These are phyloP conservation scores for Copromyces sp. DNA, from an alignment of 495 filamentous ascomycete species.

Conservation along the genomic window DNA sequence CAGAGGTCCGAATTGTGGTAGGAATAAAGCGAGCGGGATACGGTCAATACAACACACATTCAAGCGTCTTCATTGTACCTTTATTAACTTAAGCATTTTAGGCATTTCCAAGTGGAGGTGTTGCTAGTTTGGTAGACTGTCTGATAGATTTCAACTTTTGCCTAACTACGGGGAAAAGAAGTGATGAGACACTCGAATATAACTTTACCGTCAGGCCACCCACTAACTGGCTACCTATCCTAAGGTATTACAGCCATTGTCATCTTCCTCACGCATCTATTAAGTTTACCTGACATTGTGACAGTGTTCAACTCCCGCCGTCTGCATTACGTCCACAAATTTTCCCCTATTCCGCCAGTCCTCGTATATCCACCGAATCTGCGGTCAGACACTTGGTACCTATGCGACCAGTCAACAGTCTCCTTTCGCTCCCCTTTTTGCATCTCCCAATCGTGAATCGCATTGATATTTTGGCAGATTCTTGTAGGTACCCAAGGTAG, in stretches of 20 bases:
- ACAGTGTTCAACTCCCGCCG: background rate
- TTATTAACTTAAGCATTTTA: too few relatives aligned
- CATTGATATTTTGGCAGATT: background rate
- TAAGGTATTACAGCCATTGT: background rate
- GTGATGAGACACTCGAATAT: background rate
- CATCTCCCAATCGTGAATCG: background rate
- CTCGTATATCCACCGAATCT: background rate
- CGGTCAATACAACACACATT: too few relatives aligned
- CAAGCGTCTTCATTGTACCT: too few relatives aligned
- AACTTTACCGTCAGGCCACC: background rate
- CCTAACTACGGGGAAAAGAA: too few relatives aligned
- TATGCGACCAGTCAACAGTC: too few relatives aligned
- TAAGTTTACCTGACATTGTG: background rate
- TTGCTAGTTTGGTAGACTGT: too few relatives aligned
- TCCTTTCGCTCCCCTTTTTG: background rate
- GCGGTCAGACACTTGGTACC: background rate
- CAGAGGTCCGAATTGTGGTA: too few relatives aligned
- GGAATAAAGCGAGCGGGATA: too few relatives aligned
- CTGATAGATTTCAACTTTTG: too few relatives aligned
- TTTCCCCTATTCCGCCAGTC: background rate
- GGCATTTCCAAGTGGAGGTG: too few relatives aligned
- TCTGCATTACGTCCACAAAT: background rate
- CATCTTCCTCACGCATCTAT: background rate
- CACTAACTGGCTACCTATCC: background rate
- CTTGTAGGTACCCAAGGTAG: background rate